Evolutionary conservation across 2,329 filamentous ascomycete species (phyloP), one percentile per base, ranked within the genome.

Genomic region (Sclerotinia nivalis): DNA sequence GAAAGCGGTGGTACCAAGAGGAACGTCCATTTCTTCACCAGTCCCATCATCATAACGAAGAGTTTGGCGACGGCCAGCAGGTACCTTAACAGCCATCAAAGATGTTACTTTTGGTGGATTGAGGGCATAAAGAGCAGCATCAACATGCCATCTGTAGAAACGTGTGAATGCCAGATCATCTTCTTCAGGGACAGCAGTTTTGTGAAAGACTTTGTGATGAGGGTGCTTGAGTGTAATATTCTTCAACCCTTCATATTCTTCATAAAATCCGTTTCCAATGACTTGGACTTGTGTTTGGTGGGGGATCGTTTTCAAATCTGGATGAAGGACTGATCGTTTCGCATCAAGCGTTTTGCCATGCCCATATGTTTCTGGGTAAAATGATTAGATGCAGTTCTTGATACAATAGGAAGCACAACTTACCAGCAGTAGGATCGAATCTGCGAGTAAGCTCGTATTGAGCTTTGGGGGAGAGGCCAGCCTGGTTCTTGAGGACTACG

Each of bases 71-170:
- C 89, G 84, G 9, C 89, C 89, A 28, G 84, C 83, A 0, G 91
- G 91, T 0, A 94, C 91, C 52, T 84, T 83, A n/a, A 93, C 91
- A 0, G 91, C 91, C 69, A 93, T 83, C 34, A 94, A 84, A 1
- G 88, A 89, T 0, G 91, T 94, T 4, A 89, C 91, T 37, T 89
- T 84, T 2, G 91, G 91, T 4, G 91, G 91, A n/a, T 91, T 87
- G 9, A 93, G 84, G 25, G 87, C 89, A 77, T 93, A 93, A 8
- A 93, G 82, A 1, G 91, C 91, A 4, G 91, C 91, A 76, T 93
- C 91, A 68, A 93, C 93, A 78, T 93, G 91, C 91, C 91, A 93
- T 71, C 91, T 84, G 80, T 92, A 93, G 81, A 93, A 88, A 9
- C 86, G 81, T 0, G 86, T 88, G 74, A 82, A 83, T 18, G 85